Conservation (phyloP, 2,329 filamentous ascomycete species). For the Cladosporium colombiae region DNA sequence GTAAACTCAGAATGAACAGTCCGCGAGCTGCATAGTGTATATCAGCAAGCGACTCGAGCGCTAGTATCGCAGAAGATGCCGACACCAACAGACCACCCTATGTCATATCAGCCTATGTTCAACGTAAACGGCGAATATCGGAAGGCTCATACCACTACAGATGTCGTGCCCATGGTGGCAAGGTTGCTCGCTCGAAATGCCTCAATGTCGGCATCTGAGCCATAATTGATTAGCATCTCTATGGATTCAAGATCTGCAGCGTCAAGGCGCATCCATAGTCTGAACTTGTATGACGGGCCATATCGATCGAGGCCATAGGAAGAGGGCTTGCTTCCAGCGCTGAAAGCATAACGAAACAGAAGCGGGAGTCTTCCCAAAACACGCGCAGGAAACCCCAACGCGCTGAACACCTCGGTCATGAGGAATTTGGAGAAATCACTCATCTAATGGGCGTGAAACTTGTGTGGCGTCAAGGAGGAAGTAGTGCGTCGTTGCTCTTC, state of each 20-base stretch:
- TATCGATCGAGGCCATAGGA: conserved; percentile 20
- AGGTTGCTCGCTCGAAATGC: conserved; percentile 19
- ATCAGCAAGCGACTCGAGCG: conserved; percentile 17
- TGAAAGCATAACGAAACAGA: conserved; percentile 16
- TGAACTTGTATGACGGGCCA: conserved; percentile 14
- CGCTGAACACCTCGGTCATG: conserved; percentile 20
- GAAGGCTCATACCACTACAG: conserved; percentile 21
- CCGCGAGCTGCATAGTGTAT: conserved; percentile 23
- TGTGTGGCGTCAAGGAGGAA: neutral
- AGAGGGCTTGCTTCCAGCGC: neutral
- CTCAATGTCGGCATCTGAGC: conserved; percentile 17
- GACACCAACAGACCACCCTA: conserved; percentile 14
- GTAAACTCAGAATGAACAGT: conserved; percentile 23
- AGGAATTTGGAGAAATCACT: neutral
- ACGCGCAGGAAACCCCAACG: conserved; percentile 20
- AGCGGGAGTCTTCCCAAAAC: conserved; percentile 21
- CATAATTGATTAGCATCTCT: conserved; percentile 21
- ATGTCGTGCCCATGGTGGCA: conserved; percentile 17
- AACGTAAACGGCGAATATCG: neutral
- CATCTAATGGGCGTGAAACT: neutral
- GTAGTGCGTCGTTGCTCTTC: neutral
- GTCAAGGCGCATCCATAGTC: conserved; percentile 22
- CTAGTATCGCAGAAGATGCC: conserved; percentile 7
- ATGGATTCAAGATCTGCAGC: conserved; percentile 22
- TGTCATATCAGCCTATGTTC: neutral